Percentiles rank a stretch among this genome's conserved stretches.
These are phyloP conservation scores for Acer negundo DNA, from an alignment of 345 rosid genomes.

Conservation along the genomic window DNA sequence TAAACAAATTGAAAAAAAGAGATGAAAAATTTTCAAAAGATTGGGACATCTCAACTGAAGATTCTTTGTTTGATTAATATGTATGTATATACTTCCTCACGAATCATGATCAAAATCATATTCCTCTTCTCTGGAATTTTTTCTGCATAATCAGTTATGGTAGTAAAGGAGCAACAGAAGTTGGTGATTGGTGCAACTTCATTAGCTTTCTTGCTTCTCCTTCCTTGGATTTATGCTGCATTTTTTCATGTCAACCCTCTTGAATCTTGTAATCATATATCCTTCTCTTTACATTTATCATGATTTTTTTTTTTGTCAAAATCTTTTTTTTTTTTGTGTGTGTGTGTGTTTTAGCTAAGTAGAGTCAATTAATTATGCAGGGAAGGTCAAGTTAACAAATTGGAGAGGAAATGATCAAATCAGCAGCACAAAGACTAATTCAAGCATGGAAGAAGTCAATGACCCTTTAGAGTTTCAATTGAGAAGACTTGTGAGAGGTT, in stretches of 20 bases:
- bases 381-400: slow-evolving; percentile 14
- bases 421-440: neutral
- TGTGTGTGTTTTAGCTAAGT: neutral
- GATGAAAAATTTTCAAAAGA: neutral
- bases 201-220: slow-evolving; percentile 14
- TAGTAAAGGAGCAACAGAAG: slow-evolving; percentile 22
- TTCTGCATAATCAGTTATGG: slow-evolving; percentile 14
- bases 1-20: neutral
- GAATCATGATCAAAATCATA: no score
- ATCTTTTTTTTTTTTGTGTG: neutral
- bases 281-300: neutral
- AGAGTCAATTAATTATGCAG: neutral
- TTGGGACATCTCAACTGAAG: slow-evolving; percentile 6
- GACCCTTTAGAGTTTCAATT: slow-evolving; percentile 6
- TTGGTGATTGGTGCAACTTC: slow-evolving; percentile 19
- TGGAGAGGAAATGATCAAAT: slow-evolving; percentile 1
- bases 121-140: neutral
- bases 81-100: no score
- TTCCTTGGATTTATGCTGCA: slow-evolving; percentile 15
- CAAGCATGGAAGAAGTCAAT: neutral
- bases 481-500: slow-evolving; percentile 33
- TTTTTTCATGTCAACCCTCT: slow-evolving; percentile 1
- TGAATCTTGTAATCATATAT: slow-evolving; percentile 23
- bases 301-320: neutral
- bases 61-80: neutral